Evolutionary conservation across 306 rosid genomes (phyloP).

Genomic region (Lathyrus tuberosus): DNA sequence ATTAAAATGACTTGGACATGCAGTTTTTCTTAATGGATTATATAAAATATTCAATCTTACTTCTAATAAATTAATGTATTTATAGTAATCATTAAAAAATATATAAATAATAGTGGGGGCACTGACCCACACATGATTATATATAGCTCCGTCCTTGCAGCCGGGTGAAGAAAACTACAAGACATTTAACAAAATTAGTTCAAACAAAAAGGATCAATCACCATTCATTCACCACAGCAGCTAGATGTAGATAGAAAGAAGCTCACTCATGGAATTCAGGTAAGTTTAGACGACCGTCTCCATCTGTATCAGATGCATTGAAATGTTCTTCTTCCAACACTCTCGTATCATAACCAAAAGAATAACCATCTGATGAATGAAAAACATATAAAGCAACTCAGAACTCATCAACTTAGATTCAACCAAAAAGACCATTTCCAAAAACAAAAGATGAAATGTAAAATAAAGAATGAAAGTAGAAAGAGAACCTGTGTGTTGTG

Average conservation of each 20-base stretch:
- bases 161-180: conserved; percentile 84
- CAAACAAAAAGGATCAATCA: conserved; percentile 7
- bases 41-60: too few relatives aligned
- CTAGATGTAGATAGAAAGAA: neutral
- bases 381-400: neutral
- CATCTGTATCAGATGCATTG: conserved; percentile 81
- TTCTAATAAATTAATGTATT: too few relatives aligned
- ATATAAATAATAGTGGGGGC: too few relatives aligned
- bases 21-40: too few relatives aligned
- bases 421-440: neutral
- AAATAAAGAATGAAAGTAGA: too few relatives aligned
- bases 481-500: conserved; percentile 54
- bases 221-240: neutral
- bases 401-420: too few relatives aligned
- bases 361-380: conserved; percentile 51
- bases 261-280: conserved; percentile 90
- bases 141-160: too few relatives aligned
- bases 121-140: too few relatives aligned
- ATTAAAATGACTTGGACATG: too few relatives aligned
- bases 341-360: conserved; percentile 83
- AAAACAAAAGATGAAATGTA: too few relatives aligned
- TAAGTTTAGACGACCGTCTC: conserved; percentile 75
- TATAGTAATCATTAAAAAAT: too few relatives aligned
- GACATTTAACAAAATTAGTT: conserved; percentile 10
- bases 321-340: conserved; percentile 92